A percentile compares a stretch with the other conserved stretches of the same genome.
phyloP scores from a whole-genome alignment of 331 rosid genomes.

The Malus hybrid region DNA sequence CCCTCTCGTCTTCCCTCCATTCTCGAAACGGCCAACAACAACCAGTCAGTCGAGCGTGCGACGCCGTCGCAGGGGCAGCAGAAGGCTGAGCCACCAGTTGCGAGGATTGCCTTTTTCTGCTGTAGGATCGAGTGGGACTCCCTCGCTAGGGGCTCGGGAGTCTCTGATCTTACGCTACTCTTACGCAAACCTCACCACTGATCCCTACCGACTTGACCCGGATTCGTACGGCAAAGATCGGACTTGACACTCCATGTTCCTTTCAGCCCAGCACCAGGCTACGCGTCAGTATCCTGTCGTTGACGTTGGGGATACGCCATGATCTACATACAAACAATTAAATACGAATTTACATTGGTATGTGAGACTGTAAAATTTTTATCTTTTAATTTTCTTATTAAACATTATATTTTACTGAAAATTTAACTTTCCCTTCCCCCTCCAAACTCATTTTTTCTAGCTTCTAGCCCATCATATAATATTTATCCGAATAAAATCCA shows the following conservation, averaged over 20 bases:
- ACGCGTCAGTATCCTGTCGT: background rate
- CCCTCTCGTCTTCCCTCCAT: background rate
- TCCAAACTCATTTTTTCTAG: no score
- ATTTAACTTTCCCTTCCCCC: no score
- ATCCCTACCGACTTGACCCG: background rate
- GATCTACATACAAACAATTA: no score
- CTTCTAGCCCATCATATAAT: no score
- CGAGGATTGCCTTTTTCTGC: background rate
- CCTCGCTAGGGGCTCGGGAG: background rate
- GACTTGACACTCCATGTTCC: background rate
- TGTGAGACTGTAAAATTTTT: no score
- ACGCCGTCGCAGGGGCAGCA: conserved; percentile 13
- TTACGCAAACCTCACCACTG: background rate
- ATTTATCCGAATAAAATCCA: no score
- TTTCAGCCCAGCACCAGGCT: background rate
- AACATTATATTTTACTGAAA: no score
- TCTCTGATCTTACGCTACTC: background rate
- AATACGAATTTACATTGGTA: no score
- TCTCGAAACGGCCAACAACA: background rate
- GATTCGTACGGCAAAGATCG: background rate
- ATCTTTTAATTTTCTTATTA: no score
- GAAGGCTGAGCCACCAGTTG: background rate
- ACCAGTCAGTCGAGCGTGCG: background rate
- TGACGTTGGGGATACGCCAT: background rate
- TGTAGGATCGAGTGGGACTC: background rate